These are phyloP conservation scores for Aspergillus incahuasiensis DNA, from an alignment of 495 filamentous ascomycete species.

Conservation along the genomic window DNA sequence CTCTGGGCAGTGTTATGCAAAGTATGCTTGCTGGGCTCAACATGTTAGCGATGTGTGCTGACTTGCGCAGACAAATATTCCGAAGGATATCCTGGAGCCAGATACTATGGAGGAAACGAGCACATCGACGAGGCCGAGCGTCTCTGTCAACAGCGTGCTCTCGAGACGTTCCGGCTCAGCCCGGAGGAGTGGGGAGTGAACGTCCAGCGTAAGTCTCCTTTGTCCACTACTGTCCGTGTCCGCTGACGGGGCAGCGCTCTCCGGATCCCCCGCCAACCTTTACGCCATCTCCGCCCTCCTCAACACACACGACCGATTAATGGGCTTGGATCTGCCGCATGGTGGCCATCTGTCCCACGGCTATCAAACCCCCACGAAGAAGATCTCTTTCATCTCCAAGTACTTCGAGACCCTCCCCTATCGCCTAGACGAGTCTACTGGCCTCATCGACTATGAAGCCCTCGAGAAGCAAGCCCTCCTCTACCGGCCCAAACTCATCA, in stretches of 20 bases:
- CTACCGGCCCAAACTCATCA: constrained; percentile 92
- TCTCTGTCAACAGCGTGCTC: constrained; percentile 81
- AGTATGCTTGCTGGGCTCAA: constrained; percentile 44
- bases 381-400: constrained; percentile 96
- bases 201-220: constrained; percentile 69
- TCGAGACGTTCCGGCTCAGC: constrained; percentile 79
- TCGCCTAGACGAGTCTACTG: constrained; percentile 82
- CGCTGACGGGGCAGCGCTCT: constrained; percentile 59
- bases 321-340: constrained; percentile 95
- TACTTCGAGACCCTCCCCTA: constrained; percentile 99
- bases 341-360: constrained; percentile 96
- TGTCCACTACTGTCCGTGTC: neutral
- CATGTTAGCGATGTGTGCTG: too few relatives aligned
- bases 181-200: constrained; percentile 95
- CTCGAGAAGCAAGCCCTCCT: constrained; percentile 78
- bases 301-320: constrained; percentile 87
- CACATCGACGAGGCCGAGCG: constrained; percentile 88
- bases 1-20: constrained; percentile 96
- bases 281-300: constrained; percentile 93
- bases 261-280: constrained; percentile 92
- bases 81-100: constrained; percentile 92
- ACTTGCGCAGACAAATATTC: constrained; percentile 85
- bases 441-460: constrained; percentile 88
- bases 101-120: constrained; percentile 97
- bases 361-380: constrained; percentile 96